Conservation (phyloP, 148 eudicot species). For the Pharnaceum exiguum region DNA sequence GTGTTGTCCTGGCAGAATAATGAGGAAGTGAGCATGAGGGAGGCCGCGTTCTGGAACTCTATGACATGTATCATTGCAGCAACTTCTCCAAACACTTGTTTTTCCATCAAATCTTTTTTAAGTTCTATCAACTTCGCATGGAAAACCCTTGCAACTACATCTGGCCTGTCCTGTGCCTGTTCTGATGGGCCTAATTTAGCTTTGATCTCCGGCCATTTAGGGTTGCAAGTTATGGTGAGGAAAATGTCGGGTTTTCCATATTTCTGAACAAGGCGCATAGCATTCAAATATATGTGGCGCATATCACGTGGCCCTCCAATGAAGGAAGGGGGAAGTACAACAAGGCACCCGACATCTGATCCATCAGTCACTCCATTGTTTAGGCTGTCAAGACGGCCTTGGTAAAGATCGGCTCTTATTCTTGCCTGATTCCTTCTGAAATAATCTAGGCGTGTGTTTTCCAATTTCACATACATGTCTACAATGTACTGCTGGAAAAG, state of each 20-base stretch:
- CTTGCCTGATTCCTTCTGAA: not conserved
- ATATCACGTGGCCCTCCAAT: no score
- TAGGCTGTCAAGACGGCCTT: not conserved
- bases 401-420: no score
- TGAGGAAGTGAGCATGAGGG: constrained; percentile 22
- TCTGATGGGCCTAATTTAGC: no score
- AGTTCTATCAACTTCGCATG: constrained; percentile 8
- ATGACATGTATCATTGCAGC: constrained; percentile 1
- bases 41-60: constrained; percentile 24
- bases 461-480: not conserved
- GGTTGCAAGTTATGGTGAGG: no score
- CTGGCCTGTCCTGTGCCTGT: constrained; percentile 16
- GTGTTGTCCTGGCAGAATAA: not conserved
- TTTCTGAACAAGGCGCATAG: not conserved
- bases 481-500: not conserved
- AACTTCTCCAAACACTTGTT: not conserved
- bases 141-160: constrained; percentile 5
- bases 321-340: not conserved
- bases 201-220: no score
- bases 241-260: no score
- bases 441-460: not conserved
- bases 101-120: not conserved
- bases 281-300: not conserved
- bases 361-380: not conserved
- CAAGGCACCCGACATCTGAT: not conserved